Evolutionary conservation across 2,329 filamentous ascomycete species (phyloP).

Genomic region (Paramyrothecium sp.): DNA sequence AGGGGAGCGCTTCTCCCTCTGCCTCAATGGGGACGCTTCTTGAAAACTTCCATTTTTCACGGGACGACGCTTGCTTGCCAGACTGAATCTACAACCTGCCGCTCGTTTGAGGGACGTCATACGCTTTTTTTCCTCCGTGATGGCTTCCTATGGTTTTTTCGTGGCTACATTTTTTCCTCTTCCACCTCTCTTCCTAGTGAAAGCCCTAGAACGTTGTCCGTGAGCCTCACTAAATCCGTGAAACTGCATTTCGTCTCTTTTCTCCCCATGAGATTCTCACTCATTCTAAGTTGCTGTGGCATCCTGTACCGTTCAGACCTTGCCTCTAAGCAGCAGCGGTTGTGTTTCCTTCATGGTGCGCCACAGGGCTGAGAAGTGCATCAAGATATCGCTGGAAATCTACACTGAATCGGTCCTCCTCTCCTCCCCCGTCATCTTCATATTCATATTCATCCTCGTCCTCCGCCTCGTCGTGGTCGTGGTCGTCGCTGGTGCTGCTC

Average conservation of each 20-base stretch:
- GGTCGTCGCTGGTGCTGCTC: no score
- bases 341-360: background rate
- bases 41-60: background rate
- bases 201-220: no score
- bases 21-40: background rate
- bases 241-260: no score
- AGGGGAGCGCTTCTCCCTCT: background rate
- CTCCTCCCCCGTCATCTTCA: no score
- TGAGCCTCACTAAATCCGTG: no score
- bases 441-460: no score
- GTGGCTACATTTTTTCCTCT: constrained; percentile 33
- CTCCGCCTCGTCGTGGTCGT: no score
- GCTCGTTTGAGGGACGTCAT: constrained; percentile 44
- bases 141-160: constrained; percentile 42
- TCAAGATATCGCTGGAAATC: no score
- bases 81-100: constrained; percentile 28
- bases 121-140: constrained; percentile 30
- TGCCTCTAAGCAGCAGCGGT: background rate
- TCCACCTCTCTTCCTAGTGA: background rate
- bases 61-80: constrained; percentile 27
- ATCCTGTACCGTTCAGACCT: background rate
- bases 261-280: no score
- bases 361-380: no score
- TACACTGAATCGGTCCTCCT: background rate
- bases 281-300: background rate